These are phyloP conservation scores for Hydnomerulius pinastri DNA, from an alignment of 768 basidiomycete species.

Conservation along the genomic window DNA sequence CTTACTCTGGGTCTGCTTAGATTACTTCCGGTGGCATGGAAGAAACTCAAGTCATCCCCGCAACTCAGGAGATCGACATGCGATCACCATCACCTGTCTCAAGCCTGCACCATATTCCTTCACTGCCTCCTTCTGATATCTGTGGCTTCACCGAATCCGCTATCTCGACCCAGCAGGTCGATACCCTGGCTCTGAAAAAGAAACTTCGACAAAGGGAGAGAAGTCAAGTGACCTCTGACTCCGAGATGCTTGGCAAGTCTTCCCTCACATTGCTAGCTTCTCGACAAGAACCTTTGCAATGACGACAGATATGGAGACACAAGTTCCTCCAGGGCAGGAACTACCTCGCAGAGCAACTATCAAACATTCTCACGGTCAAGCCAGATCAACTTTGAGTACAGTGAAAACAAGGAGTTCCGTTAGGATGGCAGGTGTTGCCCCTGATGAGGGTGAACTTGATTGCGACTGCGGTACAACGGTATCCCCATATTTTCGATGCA, in stretches of 20 bases:
- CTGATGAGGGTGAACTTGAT: constrained; percentile 45
- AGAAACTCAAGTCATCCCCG: constrained; percentile 51
- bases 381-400: background rate
- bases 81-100: constrained; percentile 23
- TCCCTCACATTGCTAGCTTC: background rate
- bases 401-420: background rate
- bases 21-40: constrained; percentile 36
- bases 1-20: constrained; percentile 12
- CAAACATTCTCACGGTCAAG: constrained; percentile 27
- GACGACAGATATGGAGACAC: constrained; percentile 35
- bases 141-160: constrained; percentile 15
- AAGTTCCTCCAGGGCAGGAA: constrained; percentile 17
- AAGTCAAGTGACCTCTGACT: constrained; percentile 29
- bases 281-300: background rate
- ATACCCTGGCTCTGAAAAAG: constrained; percentile 43
- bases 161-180: constrained; percentile 30
- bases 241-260: constrained; percentile 50
- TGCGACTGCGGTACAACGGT: constrained; percentile 74
- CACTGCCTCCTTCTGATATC: constrained; percentile 32
- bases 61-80: constrained; percentile 32
- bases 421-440: constrained; percentile 12
- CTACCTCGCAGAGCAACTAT: constrained; percentile 28
- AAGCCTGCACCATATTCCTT: constrained; percentile 9
- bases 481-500: background rate
- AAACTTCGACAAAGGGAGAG: constrained; percentile 20